Evolutionary conservation across 345 rosid genomes (phyloP), one percentile per base, ranked within the genome.

Genomic region (Garcia nutans): DNA sequence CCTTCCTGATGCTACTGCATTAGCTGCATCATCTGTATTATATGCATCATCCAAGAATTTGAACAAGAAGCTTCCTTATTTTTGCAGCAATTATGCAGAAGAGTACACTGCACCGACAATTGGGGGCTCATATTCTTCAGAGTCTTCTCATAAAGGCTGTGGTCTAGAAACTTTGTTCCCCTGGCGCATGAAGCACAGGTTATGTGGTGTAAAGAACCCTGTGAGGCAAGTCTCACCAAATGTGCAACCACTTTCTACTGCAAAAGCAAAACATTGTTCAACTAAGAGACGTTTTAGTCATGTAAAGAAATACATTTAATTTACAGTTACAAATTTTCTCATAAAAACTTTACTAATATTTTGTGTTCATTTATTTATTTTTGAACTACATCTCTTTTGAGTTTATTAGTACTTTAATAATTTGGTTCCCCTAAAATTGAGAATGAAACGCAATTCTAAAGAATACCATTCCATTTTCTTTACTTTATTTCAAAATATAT

Each of bases 1-100:
- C 79, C 87, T 92, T 45, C 95, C 93, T 0, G 97, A 86, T 72
- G 97, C 97, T 17, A 86, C 87, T 13, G 97, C 93, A 59, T 72
- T 91, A 73, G 98, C 97, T 6, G 85, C 86, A 59, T 83, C 90
- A 7, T 92, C 92, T 8, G 85, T 81, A 55, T 65, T 79, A 16
- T 72, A 56, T 37, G 50, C 50, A 2, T 65, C 77, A n/a, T 79
- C 88, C 3, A 84, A 66, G 69, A 76, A 84, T 74, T 56, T 73
- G 77, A 82, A 76, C 79, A 76, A 75, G 75, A 85, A 75, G 52
- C 74, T 83, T 44, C 81, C 86, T 0, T 74, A 77, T 7, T 71
- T 74, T 52, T 74, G 41, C 45, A 76, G 72, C 62, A 76, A 67
- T 65, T 77, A 83, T 17, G 72, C 75, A 55, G 83, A 77, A 67